Evolutionary conservation across 2,329 filamentous ascomycete species (phyloP).

Genomic region (Aspergillus tamarii): DNA sequence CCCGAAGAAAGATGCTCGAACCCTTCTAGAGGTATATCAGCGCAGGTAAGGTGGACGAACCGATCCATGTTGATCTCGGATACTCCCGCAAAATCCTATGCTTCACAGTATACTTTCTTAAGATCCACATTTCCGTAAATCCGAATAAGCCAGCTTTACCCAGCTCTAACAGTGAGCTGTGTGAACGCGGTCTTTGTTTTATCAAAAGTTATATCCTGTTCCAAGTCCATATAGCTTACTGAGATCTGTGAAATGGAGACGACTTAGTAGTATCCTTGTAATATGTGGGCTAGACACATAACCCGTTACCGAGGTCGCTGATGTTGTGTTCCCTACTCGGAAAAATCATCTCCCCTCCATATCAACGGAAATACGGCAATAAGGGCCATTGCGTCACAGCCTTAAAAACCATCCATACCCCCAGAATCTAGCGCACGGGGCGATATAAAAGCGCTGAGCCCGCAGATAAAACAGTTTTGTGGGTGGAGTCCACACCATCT

Average conservation of each 20-base stretch:
- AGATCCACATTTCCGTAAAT: background rate
- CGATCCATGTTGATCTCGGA: too few relatives aligned
- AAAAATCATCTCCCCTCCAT: background rate
- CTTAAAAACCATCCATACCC: background rate
- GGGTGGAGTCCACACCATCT: background rate
- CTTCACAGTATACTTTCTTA: background rate
- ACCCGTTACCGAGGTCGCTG: background rate
- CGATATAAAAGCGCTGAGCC: background rate
- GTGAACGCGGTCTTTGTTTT: background rate
- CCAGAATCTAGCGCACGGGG: background rate
- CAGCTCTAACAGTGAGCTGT: background rate
- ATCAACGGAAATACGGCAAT: background rate
- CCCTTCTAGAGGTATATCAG: background rate
- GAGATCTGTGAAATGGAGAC: background rate
- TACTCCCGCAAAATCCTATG: too few relatives aligned
- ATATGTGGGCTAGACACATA: background rate
- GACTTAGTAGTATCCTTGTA: background rate
- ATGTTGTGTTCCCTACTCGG: too few relatives aligned
- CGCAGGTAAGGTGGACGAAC: background rate
- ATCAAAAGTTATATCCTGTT: background rate
- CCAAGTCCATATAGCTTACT: background rate
- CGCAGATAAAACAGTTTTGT: background rate
- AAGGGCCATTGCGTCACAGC: background rate
- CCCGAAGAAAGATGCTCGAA: background rate
- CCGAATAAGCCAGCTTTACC: background rate